Base-by-base conservation (phyloP, 179 eudicot genomes). In the Carnegiea gigantea region DNA sequence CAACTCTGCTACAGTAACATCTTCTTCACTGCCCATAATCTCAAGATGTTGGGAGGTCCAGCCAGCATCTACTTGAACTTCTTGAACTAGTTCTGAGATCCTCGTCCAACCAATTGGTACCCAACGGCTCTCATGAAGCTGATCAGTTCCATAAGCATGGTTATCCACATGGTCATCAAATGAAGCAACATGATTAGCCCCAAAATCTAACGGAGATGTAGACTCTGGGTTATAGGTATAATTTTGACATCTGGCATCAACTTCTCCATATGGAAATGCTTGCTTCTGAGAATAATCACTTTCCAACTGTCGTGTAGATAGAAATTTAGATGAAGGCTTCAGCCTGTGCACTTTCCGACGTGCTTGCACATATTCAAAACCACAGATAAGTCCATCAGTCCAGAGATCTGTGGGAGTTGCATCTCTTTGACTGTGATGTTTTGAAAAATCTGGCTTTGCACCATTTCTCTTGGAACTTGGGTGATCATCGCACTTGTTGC, bases 91-190 rank as follows among this genome's bases (percentile, higher is more conserved):
- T 86, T 95, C 92, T 64, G 89, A 87, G 49, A 95, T 89, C 83
- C 99, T 90, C 72, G 83, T 86, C 99, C 99, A 95, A 38, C 99
- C 99, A 83, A 95, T 95, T 12, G 99, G 95, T 43, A 90, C 88
- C 99, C 99, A 95, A 71, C 75, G 91, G 51, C 89, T 92, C 62
- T 89, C 95, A 74, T 86, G 83, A 81, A 83, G 77, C 60, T 79
- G 86, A 70, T 87, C 89, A 24, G 40, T 53, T 33, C 80, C 88
- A 74, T 81, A 83, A 76, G 81, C 76, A 30, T 79, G 88, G 59
- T 76, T 82, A 70, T 88, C 86, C 38, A 73, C 59, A 64, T 53
- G 79, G 24, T 84, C 90, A 82, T 83, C 86, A 70, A 84, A 78
- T 72, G 78, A 53, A 49, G 83, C 59, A 78, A 71, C 76, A 59